Conservation (phyloP, 192 early-diverging fungal genomes). For the Martensiomyces pterosporus region DNA sequence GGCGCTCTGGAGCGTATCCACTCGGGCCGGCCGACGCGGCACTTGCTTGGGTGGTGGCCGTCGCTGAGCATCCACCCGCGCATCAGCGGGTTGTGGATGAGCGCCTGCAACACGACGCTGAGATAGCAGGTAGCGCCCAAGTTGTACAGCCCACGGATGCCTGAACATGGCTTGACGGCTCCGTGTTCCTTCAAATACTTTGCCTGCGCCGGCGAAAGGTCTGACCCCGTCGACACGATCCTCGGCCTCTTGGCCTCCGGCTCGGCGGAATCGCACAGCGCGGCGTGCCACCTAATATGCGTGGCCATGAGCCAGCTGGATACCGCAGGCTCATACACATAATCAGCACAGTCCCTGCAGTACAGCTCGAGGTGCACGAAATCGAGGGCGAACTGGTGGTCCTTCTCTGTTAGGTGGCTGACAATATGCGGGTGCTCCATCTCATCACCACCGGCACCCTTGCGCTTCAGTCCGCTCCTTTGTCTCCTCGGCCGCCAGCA, state of each 20-base stretch:
- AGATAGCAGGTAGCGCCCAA: slow-evolving; percentile 97
- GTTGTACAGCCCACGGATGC: slow-evolving; percentile 85
- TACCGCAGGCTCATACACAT: slow-evolving; percentile 77
- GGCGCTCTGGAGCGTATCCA: slow-evolving; percentile 8
- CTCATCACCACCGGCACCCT: too few relatives aligned
- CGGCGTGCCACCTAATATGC: slow-evolving; percentile 44
- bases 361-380: slow-evolving; percentile 63
- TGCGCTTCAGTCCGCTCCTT: slow-evolving; percentile 7
- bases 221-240: slow-evolving; percentile 26
- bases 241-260: slow-evolving; percentile 28
- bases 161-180: slow-evolving; percentile 37
- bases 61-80: slow-evolving; percentile 90
- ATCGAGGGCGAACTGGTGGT: slow-evolving; percentile 65
- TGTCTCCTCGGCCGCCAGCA: slow-evolving; percentile 66
- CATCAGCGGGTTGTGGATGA: slow-evolving; percentile 89
- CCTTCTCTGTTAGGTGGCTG: slow-evolving; percentile 13
- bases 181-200: slow-evolving; percentile 43
- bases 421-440: slow-evolving; percentile 6
- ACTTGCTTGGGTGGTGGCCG: slow-evolving; percentile 67
- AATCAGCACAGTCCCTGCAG: slow-evolving; percentile 76
- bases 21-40: slow-evolving; percentile 43
- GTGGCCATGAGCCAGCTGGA: slow-evolving; percentile 48
- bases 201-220: slow-evolving; percentile 28
- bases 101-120: slow-evolving; percentile 86
- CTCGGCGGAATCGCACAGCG: slow-evolving; percentile 34